These are phyloP conservation scores for Colletotrichum camelliae DNA, from an alignment of 2,329 filamentous ascomycete species.

Conservation along the genomic window DNA sequence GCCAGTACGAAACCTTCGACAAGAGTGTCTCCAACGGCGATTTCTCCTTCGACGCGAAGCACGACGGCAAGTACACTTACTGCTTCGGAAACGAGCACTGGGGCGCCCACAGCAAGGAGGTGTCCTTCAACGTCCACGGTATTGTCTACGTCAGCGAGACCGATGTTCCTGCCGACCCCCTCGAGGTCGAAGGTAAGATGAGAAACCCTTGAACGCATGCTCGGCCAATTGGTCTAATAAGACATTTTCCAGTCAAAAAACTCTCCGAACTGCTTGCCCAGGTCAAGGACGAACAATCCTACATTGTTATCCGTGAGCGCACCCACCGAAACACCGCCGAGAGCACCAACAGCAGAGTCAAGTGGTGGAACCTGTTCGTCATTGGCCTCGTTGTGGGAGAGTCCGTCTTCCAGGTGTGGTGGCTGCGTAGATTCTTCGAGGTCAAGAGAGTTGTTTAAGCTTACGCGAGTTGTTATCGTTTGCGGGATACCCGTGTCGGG, in stretches of 20 bases:
- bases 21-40: slow-evolving; percentile 87
- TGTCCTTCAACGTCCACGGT: slow-evolving; percentile 98
- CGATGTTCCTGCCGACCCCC: slow-evolving; percentile 82
- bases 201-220: neutral
- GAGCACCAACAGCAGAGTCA: slow-evolving; percentile 95
- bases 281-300: slow-evolving; percentile 97
- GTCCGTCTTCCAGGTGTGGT: slow-evolving; percentile 99
- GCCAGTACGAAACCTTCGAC: slow-evolving; percentile 79
- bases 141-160: slow-evolving; percentile 95
- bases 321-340: slow-evolving; percentile 98
- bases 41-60: slow-evolving; percentile 84
- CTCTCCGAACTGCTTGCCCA: slow-evolving; percentile 86
- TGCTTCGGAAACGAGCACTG: slow-evolving; percentile 99
- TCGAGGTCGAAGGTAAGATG: slow-evolving; percentile 83
- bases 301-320: slow-evolving; percentile 93
- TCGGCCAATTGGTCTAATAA: neutral
- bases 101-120: slow-evolving; percentile 95
- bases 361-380: slow-evolving; percentile 99
- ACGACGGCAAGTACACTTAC: slow-evolving; percentile 91
- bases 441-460: slow-evolving; percentile 71
- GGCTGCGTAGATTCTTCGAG: slow-evolving; percentile 98
- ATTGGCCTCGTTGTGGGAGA: slow-evolving; percentile 87
- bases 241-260: slow-evolving; percentile 67
- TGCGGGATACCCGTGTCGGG: slow-evolving; percentile 3
- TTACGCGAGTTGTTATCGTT: neutral